Base-by-base conservation (phyloP, 768 basidiomycete genomes). In the Dendrothele bispora region DNA sequence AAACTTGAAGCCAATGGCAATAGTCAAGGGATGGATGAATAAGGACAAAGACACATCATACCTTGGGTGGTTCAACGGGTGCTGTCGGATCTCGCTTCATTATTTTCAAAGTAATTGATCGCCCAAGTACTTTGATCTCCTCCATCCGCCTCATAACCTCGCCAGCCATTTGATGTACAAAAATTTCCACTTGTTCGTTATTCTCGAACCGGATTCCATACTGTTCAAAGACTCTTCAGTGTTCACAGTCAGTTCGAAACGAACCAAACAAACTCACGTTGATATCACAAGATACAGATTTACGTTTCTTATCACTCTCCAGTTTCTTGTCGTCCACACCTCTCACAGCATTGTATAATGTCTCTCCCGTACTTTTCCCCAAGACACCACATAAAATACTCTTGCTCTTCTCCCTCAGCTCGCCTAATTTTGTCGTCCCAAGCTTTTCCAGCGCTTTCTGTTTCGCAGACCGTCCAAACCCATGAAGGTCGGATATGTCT, bases 161-260 rank as follows among this genome's bases (percentile, higher is more conserved):
- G 25, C 71, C 75, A 0, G 86, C 85, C 71, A 99, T 80, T 50
- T 86, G 82, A 39, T 70, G 72, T 6, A 97, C 68, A 57, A 95
- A 97, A 2, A 70, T 66, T 60, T 92, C 84, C 5, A 89, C 92
- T 60, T 97, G 86, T 29, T 84, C 84, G 48, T 84, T 75, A 47
- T 82, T 82, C 57, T 88, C 82, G 63, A 98, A 98, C 3, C 97
- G 84, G 46, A 99, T 97, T 0, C 93, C 97, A 62, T 98, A 99
- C 94, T 97, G 46, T 4, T 11, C 30, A n/a, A 39, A 34, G 27
- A 41, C n/a, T 28, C 14, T 47, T 42, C 17, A 30, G 36, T n/a
- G 29, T 43, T 26, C 10, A 51, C 25, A 34, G n/a, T n/a, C n/a
- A n/a, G n/a, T n/a, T n/a, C n/a, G n/a, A n/a, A n/a, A 12, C 14